phyloP scores from a whole-genome alignment of 495 filamentous ascomycete species.

The Penicillium malachiteum region DNA sequence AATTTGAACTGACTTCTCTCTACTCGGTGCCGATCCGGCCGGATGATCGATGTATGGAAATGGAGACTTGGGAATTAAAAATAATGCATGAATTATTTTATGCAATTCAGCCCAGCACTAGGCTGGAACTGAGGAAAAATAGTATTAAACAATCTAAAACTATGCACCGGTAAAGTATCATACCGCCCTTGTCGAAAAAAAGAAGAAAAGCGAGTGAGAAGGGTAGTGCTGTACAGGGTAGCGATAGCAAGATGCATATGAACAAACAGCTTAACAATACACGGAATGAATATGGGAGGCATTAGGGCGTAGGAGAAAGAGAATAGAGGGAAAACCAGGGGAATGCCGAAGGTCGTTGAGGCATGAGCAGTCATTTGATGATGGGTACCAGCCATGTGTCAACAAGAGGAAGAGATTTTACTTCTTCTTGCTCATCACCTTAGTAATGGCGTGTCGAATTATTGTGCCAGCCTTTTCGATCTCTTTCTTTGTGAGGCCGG shows the following conservation, averaged over 20 bases:
- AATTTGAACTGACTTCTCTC: too few species aligned
- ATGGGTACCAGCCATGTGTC: conserved; percentile 6
- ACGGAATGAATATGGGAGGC: conserved; percentile 13
- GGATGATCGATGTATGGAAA: too few species aligned
- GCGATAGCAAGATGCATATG: conserved; percentile 27
- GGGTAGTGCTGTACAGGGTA: conserved; percentile 26
- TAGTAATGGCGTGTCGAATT: conserved; percentile 91
- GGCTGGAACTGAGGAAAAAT: conserved; percentile 12
- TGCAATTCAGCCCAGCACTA: conserved; percentile 9
- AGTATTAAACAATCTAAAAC: conserved; percentile 35
- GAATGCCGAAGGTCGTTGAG: conserved; percentile 20
- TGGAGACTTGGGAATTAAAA: too few species aligned
- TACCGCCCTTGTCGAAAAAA: conserved; percentile 10
- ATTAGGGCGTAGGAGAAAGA: conserved; percentile 27
- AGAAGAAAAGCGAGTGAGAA: conserved; percentile 5
- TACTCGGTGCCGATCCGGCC: too few species aligned
- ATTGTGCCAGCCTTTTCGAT: conserved; percentile 86
- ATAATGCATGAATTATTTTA: not conserved
- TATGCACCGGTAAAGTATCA: conserved; percentile 21
- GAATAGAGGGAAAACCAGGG: conserved; percentile 5
- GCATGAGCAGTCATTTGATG: conserved; percentile 26
- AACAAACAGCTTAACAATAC: conserved; percentile 28
- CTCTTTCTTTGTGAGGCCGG: conserved; percentile 86
- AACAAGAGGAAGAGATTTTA: conserved; percentile 14
- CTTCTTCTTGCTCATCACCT: conserved; percentile 65